Base-by-base conservation (phyloP, 345 rosid species). In the Citrus sp. region DNA sequence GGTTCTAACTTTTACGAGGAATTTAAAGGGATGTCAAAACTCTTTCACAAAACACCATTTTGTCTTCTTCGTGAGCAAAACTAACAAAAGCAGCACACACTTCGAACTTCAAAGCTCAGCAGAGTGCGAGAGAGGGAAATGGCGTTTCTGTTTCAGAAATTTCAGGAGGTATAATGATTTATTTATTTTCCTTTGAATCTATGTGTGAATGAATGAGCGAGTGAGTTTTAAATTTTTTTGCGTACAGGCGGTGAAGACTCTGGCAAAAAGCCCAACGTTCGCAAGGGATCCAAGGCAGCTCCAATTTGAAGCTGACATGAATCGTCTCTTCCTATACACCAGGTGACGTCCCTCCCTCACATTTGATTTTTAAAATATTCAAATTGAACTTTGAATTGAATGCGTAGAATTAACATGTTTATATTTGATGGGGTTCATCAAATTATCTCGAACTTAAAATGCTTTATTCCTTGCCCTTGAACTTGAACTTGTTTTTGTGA, bases 241-340 rank as follows among this genome's bases (percentile, higher is more conserved):
- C 16, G 38, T 49, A 0, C 84, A 95, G 98, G 97, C 87, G 32
- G 92, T 90, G 81, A 89, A 87, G 76, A 79, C 73, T 77, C 86
- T 94, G 30, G 96, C 94, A 32, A 89, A 87, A 78, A 92, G 91
- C 74, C 88, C 86, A 3, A 89, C 89, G 55, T 93, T 95, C 80
- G 88, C 91, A 37, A 92, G 78, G 85, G 84, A 88, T 80, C 92
- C 95, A 38, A 89, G 89, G 85, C 90, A 90, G 77, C 76, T 95
- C 27, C 98, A 93, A 62, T 92, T 90, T 54, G 97, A 95, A 88
- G 88, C 90, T 0, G 98, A 95, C 81, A 85, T 88, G 32, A 93
- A 92, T 82, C 89, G 89, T 30, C 94, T 93, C 63, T 94, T 94
- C 79, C 80, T 94, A 40, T 92, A 81, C 77, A 94, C 98, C 65